Evolutionary conservation across 257 asterid species (phyloP), one percentile per base, ranked within the genome.

Genomic region (Rhazya stricta): DNA sequence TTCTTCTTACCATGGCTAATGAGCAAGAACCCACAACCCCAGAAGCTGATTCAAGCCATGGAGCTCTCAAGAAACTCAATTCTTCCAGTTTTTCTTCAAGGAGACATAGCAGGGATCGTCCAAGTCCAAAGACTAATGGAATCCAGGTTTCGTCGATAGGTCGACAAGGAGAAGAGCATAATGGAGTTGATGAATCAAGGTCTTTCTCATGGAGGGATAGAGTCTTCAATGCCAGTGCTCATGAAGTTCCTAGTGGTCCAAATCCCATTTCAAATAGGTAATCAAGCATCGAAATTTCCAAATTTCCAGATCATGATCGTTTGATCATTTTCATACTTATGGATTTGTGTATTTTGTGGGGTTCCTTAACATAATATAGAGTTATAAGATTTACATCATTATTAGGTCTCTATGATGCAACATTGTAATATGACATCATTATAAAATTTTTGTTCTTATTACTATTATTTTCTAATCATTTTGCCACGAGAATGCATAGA

Each of bases 211-310:
- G 80, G 81, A 80, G 81, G 58, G 76, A 77, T 79, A n/a, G 45
- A 57, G 48, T 71, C 6, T 84, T 88, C 77, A 82, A 67, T 65
- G 85, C 77, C 30, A 72, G 77, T 78, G 86, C 88, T 79, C 96
- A 89, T 76, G 96, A 89, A 73, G 93, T 89, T 79, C 96, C 96
- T 5, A 89, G 96, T 75, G 93, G 96, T 72, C 91, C 96, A 79
- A 89, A 89, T 79, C 96, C 96, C 76, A 84, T 83, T 77, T 88
- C 91, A 21, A 86, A 88, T 79, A 85, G 86, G 86, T 81, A 79
- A 82, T n/a, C 37, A 67, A 66, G 43, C 18, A 41, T 39, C 45
- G 48, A 41, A 57, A 6, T 36, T 57, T 9, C 15, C 43, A 19
- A 61, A 29, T 0, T 32, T 62, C n/a, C n/a, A 74, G 48, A 74